phyloP scores from a whole-genome alignment of 495 filamentous ascomycete species.

The Penicillium nucicola region DNA sequence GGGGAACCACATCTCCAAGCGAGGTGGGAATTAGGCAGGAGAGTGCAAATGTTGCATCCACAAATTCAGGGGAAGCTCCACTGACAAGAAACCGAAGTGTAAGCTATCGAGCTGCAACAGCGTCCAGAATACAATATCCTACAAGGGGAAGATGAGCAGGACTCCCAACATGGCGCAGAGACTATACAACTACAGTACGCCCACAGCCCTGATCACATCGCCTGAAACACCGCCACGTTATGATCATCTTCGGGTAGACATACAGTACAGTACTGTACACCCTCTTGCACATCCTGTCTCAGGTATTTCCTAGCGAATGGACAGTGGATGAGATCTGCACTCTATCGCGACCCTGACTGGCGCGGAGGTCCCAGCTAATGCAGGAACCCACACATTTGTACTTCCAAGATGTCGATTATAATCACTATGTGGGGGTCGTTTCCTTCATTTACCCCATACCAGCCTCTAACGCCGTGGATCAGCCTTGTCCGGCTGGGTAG shows the following conservation, averaged over 20 bases:
- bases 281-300: neutral
- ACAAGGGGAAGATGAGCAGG: too few relatives aligned
- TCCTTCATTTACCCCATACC: slow-evolving; percentile 8
- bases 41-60: neutral
- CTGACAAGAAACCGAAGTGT: too few relatives aligned
- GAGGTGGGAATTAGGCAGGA: slow-evolving; percentile 2
- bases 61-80: slow-evolving; percentile 6
- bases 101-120: too few relatives aligned
- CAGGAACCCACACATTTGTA: neutral
- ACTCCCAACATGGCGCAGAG: too few relatives aligned
- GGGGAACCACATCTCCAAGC: slow-evolving; percentile 1
- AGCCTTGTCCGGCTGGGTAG: too few relatives aligned
- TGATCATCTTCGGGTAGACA: too few relatives aligned
- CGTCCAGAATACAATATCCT: too few relatives aligned
- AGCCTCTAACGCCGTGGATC: neutral
- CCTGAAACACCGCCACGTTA: neutral
- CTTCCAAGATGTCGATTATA: slow-evolving; percentile 5
- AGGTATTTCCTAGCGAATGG: neutral
- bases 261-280: too few relatives aligned
- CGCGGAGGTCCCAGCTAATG: neutral
- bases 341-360: neutral
- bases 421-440: neutral
- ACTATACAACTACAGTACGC: too few relatives aligned
- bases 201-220: neutral
- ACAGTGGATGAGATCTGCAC: slow-evolving; percentile 5